phyloP scores from a whole-genome alignment of 2,329 filamentous ascomycete genomes.

The Sporothrix sp. region DNA sequence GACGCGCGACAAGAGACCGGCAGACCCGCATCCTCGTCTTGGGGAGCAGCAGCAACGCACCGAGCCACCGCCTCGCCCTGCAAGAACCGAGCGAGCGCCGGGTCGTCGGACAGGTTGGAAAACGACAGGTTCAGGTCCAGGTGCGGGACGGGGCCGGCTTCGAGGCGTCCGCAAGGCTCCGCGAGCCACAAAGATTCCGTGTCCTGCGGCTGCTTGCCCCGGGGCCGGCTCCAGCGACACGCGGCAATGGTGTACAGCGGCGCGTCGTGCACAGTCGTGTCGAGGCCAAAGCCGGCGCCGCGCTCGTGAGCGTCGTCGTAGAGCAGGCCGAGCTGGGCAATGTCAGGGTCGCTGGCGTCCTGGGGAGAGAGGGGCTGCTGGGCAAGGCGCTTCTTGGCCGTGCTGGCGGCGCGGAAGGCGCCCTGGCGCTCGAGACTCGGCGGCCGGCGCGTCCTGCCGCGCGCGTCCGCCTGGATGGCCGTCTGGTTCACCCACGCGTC shows the following conservation, averaged over 20 bases:
- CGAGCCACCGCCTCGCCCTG: conserved; percentile 16
- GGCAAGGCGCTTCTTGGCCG: conserved; percentile 25
- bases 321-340: conserved; percentile 33
- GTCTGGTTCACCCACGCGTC: conserved; percentile 1
- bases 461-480: not conserved
- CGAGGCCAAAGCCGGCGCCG: conserved; percentile 29
- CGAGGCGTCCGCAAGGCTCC: not conserved
- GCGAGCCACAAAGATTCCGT: too few relatives aligned
- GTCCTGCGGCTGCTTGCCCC: conserved; percentile 18
- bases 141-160: conserved; percentile 8
- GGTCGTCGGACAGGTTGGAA: conserved; percentile 32
- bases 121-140: conserved; percentile 34
- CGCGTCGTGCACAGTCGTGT: conserved; percentile 30
- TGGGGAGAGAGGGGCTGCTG: too few relatives aligned
- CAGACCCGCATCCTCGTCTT: not conserved
- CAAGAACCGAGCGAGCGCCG: conserved; percentile 30
- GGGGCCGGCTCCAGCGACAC: conserved; percentile 25
- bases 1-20: not conserved
- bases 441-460: conserved; percentile 21
- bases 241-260: conserved; percentile 28
- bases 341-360: conserved; percentile 24
- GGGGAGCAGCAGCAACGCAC: not conserved
- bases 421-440: conserved; percentile 38
- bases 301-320: conserved; percentile 33
- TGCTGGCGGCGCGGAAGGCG: conserved; percentile 35